These are phyloP conservation scores for Silybum marianum DNA, from an alignment of 129 eudicot genomes.

Conservation along the genomic window DNA sequence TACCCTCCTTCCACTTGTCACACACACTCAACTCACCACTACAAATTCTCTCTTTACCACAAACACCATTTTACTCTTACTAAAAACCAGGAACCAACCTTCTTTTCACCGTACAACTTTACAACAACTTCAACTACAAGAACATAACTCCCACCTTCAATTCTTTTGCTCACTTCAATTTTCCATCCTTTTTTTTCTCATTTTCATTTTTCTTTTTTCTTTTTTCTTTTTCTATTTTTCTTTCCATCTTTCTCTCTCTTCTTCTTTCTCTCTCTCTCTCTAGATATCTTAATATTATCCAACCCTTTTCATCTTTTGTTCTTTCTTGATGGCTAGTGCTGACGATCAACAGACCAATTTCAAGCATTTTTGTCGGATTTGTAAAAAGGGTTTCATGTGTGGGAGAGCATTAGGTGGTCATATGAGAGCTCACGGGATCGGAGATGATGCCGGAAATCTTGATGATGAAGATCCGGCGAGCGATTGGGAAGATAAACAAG, in stretches of 20 bases:
- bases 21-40: constrained; percentile 52
- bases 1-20: constrained; percentile 70
- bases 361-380: constrained; percentile 79
- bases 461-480: constrained; percentile 74
- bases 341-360: constrained; percentile 63
- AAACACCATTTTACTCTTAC: constrained; percentile 69
- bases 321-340: constrained; percentile 48
- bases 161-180: constrained; percentile 26
- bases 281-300: not conserved
- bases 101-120: constrained; percentile 59
- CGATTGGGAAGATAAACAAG: constrained; percentile 76
- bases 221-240: constrained; percentile 26
- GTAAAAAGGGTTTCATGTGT: constrained; percentile 95
- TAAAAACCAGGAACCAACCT: constrained; percentile 71
- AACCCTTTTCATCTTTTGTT: not conserved
- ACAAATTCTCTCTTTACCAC: constrained; percentile 49
- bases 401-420: constrained; percentile 97
- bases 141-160: constrained; percentile 47
- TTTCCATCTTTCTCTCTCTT: not conserved
- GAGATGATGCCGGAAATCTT: constrained; percentile 58
- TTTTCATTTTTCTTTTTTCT: not conserved
- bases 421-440: constrained; percentile 91
- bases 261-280: not conserved
- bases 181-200: constrained; percentile 8
- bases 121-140: constrained; percentile 65